A percentile compares a stretch with the other conserved stretches of the same genome.
Conservation (phyloP, 371 early-diverging fungal species). For the Blastocladiella emersonii region DNA sequence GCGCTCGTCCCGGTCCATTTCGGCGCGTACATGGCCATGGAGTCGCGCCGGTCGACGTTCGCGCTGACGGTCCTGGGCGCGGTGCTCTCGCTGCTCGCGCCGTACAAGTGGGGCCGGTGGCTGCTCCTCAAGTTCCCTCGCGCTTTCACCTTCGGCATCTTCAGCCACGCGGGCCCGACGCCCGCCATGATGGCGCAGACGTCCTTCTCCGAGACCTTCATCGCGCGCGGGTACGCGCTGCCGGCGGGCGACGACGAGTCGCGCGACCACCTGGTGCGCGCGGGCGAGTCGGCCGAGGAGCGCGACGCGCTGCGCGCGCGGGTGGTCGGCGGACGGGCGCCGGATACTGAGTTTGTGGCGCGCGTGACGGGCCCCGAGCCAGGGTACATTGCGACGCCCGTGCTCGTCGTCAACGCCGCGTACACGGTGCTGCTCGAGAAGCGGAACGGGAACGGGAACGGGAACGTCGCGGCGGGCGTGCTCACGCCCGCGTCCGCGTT, state of each 20-base stretch:
- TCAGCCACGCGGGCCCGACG: constrained; percentile 43
- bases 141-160: constrained; percentile 32
- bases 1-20: constrained; percentile 34
- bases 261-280: constrained; percentile 11
- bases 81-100: constrained; percentile 34
- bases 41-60: constrained; percentile 28
- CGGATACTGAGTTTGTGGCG: background rate
- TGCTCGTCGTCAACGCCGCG: background rate
- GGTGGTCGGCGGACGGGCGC: no score
- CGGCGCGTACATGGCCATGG: constrained; percentile 39
- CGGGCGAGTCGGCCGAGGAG: constrained; percentile 10
- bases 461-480: no score
- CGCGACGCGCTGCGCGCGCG: constrained; percentile 18
- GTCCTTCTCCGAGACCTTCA: constrained; percentile 35
- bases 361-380: background rate
- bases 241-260: constrained; percentile 7
- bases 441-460: background rate
- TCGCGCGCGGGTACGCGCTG: constrained; percentile 29
- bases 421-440: background rate
- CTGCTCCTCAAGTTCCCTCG: constrained; percentile 42
- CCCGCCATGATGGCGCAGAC: constrained; percentile 35
- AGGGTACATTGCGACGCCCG: constrained; percentile 1
- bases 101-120: constrained; percentile 37
- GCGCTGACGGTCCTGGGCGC: constrained; percentile 19
- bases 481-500: no score